phyloP scores from a whole-genome alignment of 495 filamentous ascomycete genomes.

The Symbiotaphrina buchneri region DNA sequence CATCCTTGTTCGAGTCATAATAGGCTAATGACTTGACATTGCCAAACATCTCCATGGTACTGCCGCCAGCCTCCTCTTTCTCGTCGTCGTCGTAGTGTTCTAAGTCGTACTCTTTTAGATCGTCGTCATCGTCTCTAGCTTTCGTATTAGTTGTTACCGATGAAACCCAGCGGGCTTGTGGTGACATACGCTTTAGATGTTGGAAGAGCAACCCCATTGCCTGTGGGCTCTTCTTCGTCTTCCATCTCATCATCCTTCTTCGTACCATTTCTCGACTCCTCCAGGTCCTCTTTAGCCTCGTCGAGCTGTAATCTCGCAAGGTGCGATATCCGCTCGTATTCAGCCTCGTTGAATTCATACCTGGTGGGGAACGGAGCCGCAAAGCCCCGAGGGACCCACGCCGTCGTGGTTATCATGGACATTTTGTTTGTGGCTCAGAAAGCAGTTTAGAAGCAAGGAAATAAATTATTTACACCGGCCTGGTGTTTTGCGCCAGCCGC shows the following conservation, averaged over 20 bases:
- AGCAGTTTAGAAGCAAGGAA: too few species aligned
- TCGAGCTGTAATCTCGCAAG: slow-evolving; percentile 81
- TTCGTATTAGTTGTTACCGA: not conserved
- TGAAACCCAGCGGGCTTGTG: too few species aligned
- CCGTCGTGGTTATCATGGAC: slow-evolving; percentile 86
- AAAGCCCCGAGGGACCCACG: slow-evolving; percentile 88
- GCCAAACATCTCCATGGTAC: slow-evolving; percentile 78
- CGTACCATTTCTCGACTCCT: slow-evolving; percentile 29
- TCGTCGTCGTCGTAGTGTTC: slow-evolving; percentile 84
- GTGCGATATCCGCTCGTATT: slow-evolving; percentile 74
- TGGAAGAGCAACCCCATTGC: not conserved
- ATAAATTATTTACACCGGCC: too few species aligned
- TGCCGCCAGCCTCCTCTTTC: slow-evolving; percentile 28
- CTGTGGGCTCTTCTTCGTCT: slow-evolving; percentile 2
- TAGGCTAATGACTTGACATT: slow-evolving; percentile 85
- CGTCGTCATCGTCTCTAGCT: slow-evolving; percentile 43
- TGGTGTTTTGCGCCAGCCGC: too few species aligned
- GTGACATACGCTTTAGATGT: not conserved
- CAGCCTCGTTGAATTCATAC: slow-evolving; percentile 80
- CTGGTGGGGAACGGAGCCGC: slow-evolving; percentile 78
- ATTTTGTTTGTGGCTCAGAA: too few species aligned
- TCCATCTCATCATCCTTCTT: slow-evolving; percentile 6
- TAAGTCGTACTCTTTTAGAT: slow-evolving; percentile 84
- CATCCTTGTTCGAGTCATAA: slow-evolving; percentile 76
- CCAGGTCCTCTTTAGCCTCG: slow-evolving; percentile 71